phyloP scores from a whole-genome alignment of 2,329 filamentous ascomycete species.

The Trichophyton benhamiae region DNA sequence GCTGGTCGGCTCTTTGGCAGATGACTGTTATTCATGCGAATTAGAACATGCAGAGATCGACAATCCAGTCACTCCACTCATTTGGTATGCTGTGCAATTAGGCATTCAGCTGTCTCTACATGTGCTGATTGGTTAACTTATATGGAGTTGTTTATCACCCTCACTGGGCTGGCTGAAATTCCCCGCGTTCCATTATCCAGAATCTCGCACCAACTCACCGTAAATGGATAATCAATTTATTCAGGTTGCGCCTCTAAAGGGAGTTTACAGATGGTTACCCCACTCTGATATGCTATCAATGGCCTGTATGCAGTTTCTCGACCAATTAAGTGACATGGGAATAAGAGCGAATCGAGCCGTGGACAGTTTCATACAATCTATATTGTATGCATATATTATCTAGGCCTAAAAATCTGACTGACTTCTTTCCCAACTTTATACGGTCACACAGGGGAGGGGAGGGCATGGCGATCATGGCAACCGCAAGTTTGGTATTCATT shows the following conservation, averaged over 20 bases:
- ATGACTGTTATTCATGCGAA: not conserved
- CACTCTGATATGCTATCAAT: not conserved
- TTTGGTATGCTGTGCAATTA: not conserved
- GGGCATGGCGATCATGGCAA: not conserved
- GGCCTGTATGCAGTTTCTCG: no score
- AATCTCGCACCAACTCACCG: not conserved
- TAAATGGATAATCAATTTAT: not conserved
- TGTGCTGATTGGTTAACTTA: not conserved
- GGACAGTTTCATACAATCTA: not conserved
- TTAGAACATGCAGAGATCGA: no score
- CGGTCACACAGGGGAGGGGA: not conserved
- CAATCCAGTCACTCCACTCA: not conserved
- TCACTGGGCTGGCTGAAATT: not conserved
- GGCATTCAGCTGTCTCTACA: not conserved
- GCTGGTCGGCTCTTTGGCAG: not conserved
- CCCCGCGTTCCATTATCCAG: not conserved
- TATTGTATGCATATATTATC: not conserved
- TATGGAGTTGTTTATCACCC: not conserved
- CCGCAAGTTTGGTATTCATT: not conserved
- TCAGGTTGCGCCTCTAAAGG: not conserved
- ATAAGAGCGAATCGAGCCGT: no score
- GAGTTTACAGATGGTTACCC: not conserved
- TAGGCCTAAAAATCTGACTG: not conserved
- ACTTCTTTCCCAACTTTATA: not conserved
- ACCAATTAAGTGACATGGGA: no score